A percentile compares a stretch with the other conserved stretches of the same genome.
These are phyloP conservation scores for Pilasporangium apinafurcum DNA, from an alignment of 352 stramenopile genomes.

Conservation along the genomic window DNA sequence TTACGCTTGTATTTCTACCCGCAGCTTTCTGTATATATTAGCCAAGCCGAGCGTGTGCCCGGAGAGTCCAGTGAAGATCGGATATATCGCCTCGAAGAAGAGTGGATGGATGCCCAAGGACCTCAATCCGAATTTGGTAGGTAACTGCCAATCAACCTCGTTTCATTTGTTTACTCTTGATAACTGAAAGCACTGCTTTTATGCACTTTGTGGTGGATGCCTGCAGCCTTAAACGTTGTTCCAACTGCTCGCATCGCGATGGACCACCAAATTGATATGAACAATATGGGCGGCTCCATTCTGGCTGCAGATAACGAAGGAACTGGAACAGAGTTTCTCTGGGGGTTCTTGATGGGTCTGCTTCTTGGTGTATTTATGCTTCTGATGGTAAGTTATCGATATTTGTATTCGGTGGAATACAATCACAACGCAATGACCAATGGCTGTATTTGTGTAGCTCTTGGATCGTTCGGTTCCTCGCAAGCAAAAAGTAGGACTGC, in stretches of 20 bases:
- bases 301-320: slow-evolving; percentile 84
- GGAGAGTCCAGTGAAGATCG: slow-evolving; percentile 80
- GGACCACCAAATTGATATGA: slow-evolving; percentile 83
- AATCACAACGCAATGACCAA: too few relatives aligned
- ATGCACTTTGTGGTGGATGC: not conserved
- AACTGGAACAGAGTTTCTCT: slow-evolving; percentile 83
- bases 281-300: slow-evolving; percentile 76
- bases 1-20: slow-evolving; percentile 84
- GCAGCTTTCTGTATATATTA: slow-evolving; percentile 81
- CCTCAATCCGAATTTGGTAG: slow-evolving; percentile 84
- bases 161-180: not conserved
- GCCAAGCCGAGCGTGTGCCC: slow-evolving; percentile 62
- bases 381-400: slow-evolving; percentile 53
- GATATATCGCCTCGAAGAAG: slow-evolving; percentile 85
- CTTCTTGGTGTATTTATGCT: slow-evolving; percentile 88
- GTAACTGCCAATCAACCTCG: not conserved
- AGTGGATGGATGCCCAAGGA: slow-evolving; percentile 86
- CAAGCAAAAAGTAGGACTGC: slow-evolving; percentile 81
- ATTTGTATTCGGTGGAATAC: not conserved
- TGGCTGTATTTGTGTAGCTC: slow-evolving; percentile 50
- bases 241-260: slow-evolving; percentile 60
- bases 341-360: slow-evolving; percentile 84
- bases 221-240: slow-evolving; percentile 75
- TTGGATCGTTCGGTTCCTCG: slow-evolving; percentile 80
- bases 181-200: not conserved